A percentile compares a stretch with the other conserved stretches of the same genome.
These are phyloP conservation scores for Endoconidiophora polonica DNA, from an alignment of 2,329 filamentous ascomycete genomes.

Conservation along the genomic window DNA sequence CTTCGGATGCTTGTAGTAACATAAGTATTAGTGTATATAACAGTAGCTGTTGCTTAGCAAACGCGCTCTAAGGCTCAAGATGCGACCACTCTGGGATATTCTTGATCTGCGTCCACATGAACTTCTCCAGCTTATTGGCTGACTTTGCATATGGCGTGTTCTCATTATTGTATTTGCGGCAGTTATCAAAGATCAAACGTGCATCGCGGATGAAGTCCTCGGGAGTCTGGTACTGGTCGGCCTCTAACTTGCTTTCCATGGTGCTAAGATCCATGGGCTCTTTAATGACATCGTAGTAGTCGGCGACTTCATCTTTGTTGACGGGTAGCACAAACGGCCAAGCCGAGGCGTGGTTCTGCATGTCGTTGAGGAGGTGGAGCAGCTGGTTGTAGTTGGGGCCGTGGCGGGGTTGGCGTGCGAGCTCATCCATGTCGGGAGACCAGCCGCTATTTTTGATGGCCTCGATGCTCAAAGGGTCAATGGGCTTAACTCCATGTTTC, in stretches of 20 bases:
- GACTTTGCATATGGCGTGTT: slow-evolving; percentile 89
- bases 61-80: slow-evolving; percentile 22
- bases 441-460: slow-evolving; percentile 87
- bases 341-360: slow-evolving; percentile 81
- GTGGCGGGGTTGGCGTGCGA: slow-evolving; percentile 85
- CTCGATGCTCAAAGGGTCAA: slow-evolving; percentile 72
- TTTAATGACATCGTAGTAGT: slow-evolving; percentile 97
- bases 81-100: slow-evolving; percentile 85
- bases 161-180: slow-evolving; percentile 90
- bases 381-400: slow-evolving; percentile 94
- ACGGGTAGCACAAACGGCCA: slow-evolving; percentile 95
- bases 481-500: slow-evolving; percentile 56
- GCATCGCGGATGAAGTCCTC: slow-evolving; percentile 88
- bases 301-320: slow-evolving; percentile 88
- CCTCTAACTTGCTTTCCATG: slow-evolving; percentile 91
- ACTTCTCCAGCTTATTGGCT: slow-evolving; percentile 83
- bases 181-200: slow-evolving; percentile 83
- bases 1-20: too few species aligned
- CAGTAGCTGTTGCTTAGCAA: too few species aligned
- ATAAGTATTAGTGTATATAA: too few species aligned
- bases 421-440: slow-evolving; percentile 95
- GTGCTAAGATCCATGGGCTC: slow-evolving; percentile 93
- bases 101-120: slow-evolving; percentile 86
- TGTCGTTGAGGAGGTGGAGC: slow-evolving; percentile 77
- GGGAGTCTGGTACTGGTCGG: slow-evolving; percentile 76